Evolutionary conservation across 805 yeast genomes (phyloP).

Genomic region (Nakazawaea sp.): DNA sequence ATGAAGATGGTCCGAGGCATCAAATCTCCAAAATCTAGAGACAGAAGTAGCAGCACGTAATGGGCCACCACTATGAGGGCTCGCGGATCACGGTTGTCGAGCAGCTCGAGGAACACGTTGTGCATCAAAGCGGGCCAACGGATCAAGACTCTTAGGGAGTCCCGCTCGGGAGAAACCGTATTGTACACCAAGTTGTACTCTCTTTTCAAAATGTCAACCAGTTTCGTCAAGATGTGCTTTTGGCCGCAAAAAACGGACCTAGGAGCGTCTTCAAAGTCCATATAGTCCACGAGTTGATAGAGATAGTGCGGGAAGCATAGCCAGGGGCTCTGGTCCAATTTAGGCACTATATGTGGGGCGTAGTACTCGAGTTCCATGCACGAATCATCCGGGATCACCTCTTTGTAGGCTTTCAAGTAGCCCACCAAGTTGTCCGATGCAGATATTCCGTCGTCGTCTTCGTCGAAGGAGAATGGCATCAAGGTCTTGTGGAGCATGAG

Average conservation of each 20-base stretch:
- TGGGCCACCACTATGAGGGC: constrained; percentile 3
- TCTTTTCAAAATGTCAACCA: background rate
- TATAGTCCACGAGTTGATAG: constrained; percentile 1
- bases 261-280: background rate
- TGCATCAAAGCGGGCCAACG: constrained; percentile 5
- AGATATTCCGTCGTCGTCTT: background rate
- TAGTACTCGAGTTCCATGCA: constrained; percentile 1
- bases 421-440: too few relatives aligned
- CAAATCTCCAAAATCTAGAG: constrained; percentile 2
- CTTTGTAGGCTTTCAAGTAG: background rate
- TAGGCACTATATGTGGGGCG: background rate
- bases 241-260: background rate
- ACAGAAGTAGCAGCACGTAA: constrained; percentile 5
- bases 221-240: background rate
- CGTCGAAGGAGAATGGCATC: background rate
- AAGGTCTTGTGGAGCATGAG: background rate
- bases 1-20: background rate
- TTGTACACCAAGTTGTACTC: constrained; percentile 2
- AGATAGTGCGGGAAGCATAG: constrained; percentile 1
- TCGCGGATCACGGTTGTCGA: background rate
- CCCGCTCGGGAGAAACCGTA: background rate
- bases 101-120: background rate
- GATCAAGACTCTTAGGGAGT: background rate
- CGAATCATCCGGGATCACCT: too few relatives aligned
- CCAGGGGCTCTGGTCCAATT: background rate